Percentiles rank a stretch among this genome's conserved stretches.
Evolutionary conservation across 352 stramenopile genomes (phyloP).

Genomic region (Globisporangium rhizosaccharum): DNA sequence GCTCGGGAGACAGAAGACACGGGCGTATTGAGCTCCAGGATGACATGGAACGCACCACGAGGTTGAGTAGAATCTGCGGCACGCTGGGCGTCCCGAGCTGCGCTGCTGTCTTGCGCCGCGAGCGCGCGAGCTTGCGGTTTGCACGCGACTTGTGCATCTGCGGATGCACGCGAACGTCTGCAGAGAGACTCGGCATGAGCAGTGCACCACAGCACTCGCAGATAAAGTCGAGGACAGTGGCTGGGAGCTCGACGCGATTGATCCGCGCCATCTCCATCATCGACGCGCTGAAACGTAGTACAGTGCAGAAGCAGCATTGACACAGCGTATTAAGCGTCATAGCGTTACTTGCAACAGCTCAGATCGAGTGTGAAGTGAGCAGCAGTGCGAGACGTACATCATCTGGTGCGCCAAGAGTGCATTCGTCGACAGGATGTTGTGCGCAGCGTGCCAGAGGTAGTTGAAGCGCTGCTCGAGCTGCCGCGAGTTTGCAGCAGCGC

Average conservation of each 20-base stretch:
- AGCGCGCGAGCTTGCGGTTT: constrained; percentile 48
- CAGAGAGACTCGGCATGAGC: constrained; percentile 52
- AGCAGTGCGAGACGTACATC: constrained; percentile 22
- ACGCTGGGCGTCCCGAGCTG: constrained; percentile 7
- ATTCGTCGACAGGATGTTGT: constrained; percentile 34
- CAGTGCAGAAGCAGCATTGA: neutral
- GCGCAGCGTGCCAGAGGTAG: constrained; percentile 63
- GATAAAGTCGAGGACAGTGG: constrained; percentile 51
- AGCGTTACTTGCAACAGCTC: neutral
- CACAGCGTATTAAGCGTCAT: neutral
- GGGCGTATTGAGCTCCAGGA: neutral
- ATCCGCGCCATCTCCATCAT: constrained; percentile 47
- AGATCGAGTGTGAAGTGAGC: neutral
- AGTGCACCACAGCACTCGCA: constrained; percentile 60
- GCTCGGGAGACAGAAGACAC: neutral
- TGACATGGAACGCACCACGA: constrained; percentile 22
- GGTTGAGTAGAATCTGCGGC: constrained; percentile 25
- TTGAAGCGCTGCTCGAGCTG: constrained; percentile 63
- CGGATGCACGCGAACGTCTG: constrained; percentile 42
- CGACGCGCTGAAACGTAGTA: constrained; percentile 22
- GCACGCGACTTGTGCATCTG: constrained; percentile 26
- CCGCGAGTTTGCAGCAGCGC: constrained; percentile 27
- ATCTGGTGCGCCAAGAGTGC: constrained; percentile 44
- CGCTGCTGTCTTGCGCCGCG: constrained; percentile 16
- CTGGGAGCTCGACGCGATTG: constrained; percentile 30